phyloP scores from a whole-genome alignment of 257 asterid species.

The Fraxinus cuspidata region DNA sequence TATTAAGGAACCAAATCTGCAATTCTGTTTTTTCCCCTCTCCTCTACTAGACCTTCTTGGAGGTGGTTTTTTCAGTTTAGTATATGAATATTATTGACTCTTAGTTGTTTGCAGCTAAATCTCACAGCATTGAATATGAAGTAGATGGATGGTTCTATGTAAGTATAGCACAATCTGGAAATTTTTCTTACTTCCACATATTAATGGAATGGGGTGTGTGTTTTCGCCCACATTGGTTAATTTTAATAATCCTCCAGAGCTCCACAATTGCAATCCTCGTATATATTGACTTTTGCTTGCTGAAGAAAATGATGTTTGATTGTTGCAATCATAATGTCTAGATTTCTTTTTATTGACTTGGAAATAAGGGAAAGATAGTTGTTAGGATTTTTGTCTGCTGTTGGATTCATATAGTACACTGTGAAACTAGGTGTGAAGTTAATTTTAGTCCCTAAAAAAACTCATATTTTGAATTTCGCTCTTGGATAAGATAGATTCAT shows the following conservation, averaged over 20 bases:
- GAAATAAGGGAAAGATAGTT: not conserved
- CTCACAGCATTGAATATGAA: conserved; percentile 92
- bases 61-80: conserved; percentile 23
- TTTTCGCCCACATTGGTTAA: not conserved
- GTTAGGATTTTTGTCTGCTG: not conserved
- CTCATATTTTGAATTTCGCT: too few relatives aligned
- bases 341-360: not conserved
- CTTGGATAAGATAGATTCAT: too few relatives aligned
- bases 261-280: not conserved
- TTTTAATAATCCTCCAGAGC: conserved; percentile 13
- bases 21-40: not conserved
- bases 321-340: not conserved
- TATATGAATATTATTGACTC: conserved; percentile 25
- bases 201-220: conserved; percentile 7
- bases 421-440: not conserved
- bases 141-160: conserved; percentile 99
- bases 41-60: conserved; percentile 13
- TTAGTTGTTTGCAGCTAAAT: conserved; percentile 64
- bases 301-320: conserved; percentile 2
- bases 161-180: conserved; percentile 45
- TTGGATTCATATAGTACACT: not conserved
- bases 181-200: not conserved
- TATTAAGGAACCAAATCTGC: conserved; percentile 12
- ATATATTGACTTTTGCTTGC: conserved; percentile 8
- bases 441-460: not conserved